A percentile compares a stretch with the other conserved stretches of the same genome.
Evolutionary conservation across 805 yeast species (phyloP).

Genomic region (Kregervanrija pseudodelftensis): DNA sequence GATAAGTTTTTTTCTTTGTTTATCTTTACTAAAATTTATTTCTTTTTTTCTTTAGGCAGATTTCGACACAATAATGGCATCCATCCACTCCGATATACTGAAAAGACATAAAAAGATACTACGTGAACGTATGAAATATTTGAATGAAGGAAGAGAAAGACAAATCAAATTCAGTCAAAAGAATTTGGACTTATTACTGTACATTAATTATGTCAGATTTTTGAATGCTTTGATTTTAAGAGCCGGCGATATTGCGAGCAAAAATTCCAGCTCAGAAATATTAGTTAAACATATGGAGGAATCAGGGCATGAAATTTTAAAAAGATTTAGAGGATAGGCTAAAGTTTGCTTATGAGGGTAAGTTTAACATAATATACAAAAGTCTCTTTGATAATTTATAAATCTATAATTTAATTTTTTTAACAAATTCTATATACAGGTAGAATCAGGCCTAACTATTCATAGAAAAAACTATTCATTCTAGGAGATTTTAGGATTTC

Average conservation of each 20-base stretch:
- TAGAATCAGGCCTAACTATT: conserved; percentile 10
- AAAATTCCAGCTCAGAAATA: conserved; percentile 36
- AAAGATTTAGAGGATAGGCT: conserved; percentile 13
- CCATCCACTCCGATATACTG: conserved; percentile 7
- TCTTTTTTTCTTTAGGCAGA: background rate
- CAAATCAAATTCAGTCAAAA: conserved; percentile 11
- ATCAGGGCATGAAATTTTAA: conserved; percentile 19
- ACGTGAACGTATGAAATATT: conserved; percentile 3
- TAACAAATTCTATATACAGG: conserved; percentile 1
- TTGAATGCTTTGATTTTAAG: conserved; percentile 33
- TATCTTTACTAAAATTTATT: too few species aligned
- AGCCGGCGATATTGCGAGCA: conserved; percentile 32
- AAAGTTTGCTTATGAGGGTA: background rate
- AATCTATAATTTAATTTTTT: background rate
- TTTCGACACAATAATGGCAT: conserved; percentile 5
- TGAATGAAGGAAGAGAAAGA: conserved; percentile 1
- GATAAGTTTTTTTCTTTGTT: too few species aligned
- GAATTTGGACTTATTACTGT: conserved; percentile 29
- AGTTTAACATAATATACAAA: background rate
- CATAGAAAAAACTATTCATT: conserved; percentile 27
- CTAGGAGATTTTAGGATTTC: conserved; percentile 34
- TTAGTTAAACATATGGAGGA: conserved; percentile 34
- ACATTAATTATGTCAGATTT: conserved; percentile 42
- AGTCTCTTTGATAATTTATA: background rate
- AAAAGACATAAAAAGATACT: conserved; percentile 9